Evolutionary conservation across 306 rosid species (phyloP).

Genomic region (Carpinus viminea): DNA sequence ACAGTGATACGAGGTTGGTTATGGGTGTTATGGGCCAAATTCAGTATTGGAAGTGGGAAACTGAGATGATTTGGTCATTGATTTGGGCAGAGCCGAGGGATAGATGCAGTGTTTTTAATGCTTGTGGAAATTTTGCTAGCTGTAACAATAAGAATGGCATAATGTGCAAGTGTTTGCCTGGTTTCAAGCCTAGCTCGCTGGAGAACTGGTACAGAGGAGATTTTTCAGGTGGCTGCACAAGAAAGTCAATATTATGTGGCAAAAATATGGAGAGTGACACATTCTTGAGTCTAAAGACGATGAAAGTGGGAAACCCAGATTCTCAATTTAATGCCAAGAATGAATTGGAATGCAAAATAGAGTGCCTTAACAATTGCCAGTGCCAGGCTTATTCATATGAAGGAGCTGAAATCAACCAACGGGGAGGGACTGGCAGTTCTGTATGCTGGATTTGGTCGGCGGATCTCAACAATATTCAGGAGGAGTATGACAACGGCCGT

Average conservation of each 20-base stretch:
- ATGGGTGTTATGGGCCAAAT: constrained; percentile 66
- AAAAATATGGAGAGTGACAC: constrained; percentile 41
- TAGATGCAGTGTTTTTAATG: constrained; percentile 71
- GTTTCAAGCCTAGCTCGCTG: constrained; percentile 57
- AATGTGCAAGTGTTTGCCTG: constrained; percentile 72
- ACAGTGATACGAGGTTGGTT: constrained; percentile 50
- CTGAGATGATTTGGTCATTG: constrained; percentile 51
- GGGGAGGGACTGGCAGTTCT: constrained; percentile 32
- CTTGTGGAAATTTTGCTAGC: constrained; percentile 71
- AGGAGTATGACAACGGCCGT: constrained; percentile 56
- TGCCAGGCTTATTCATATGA: constrained; percentile 70
- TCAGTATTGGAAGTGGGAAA: constrained; percentile 50
- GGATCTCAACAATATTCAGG: constrained; percentile 76
- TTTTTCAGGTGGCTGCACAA: constrained; percentile 65
- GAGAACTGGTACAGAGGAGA: constrained; percentile 62
- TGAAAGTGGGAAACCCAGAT: constrained; percentile 79
- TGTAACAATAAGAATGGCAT: constrained; percentile 59
- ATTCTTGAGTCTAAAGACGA: constrained; percentile 64
- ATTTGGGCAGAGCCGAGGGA: constrained; percentile 79
- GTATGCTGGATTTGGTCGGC: constrained; percentile 77
- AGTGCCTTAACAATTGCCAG: constrained; percentile 74
- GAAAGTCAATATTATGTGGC: constrained; percentile 53
- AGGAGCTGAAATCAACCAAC: constrained; percentile 21
- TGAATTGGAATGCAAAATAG: constrained; percentile 56
- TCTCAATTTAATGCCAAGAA: constrained; percentile 64